A percentile compares a stretch with the other conserved stretches of the same genome.
Evolutionary conservation across 495 filamentous ascomycete species (phyloP).

Genomic region (Xylaria nigripes): DNA sequence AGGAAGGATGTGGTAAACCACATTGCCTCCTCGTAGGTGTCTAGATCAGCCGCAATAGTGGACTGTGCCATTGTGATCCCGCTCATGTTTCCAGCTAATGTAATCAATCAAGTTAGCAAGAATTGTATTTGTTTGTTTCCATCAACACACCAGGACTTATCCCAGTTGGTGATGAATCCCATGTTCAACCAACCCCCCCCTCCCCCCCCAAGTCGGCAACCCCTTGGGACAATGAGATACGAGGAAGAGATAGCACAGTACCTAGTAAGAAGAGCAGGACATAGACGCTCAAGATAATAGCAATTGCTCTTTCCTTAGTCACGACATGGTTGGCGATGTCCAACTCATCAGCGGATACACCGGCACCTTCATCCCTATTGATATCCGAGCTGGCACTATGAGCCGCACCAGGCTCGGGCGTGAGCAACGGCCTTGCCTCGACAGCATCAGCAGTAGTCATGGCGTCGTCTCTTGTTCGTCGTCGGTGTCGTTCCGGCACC

Average conservation of each 20-base stretch:
- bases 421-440: constrained; percentile 33
- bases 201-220: too few species aligned
- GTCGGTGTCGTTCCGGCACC: neutral
- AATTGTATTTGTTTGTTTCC: neutral
- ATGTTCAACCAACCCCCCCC: too few species aligned
- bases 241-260: constrained; percentile 2
- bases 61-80: constrained; percentile 68
- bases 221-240: neutral
- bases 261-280: constrained; percentile 39
- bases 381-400: neutral
- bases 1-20: constrained; percentile 72
- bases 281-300: constrained; percentile 37
- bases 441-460: constrained; percentile 24
- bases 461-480: neutral
- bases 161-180: too few species aligned
- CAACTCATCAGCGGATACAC: constrained; percentile 2
- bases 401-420: constrained; percentile 17
- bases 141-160: neutral
- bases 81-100: constrained; percentile 60
- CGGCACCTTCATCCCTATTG: neutral
- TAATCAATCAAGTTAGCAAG: neutral
- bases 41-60: constrained; percentile 58
- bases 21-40: constrained; percentile 59
- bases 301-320: constrained; percentile 16
- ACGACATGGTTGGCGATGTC: constrained; percentile 24